Percentiles rank a stretch among this genome's conserved stretches.
Conservation (phyloP, 208 protist species). For the Trypanosoma caninum region DNA sequence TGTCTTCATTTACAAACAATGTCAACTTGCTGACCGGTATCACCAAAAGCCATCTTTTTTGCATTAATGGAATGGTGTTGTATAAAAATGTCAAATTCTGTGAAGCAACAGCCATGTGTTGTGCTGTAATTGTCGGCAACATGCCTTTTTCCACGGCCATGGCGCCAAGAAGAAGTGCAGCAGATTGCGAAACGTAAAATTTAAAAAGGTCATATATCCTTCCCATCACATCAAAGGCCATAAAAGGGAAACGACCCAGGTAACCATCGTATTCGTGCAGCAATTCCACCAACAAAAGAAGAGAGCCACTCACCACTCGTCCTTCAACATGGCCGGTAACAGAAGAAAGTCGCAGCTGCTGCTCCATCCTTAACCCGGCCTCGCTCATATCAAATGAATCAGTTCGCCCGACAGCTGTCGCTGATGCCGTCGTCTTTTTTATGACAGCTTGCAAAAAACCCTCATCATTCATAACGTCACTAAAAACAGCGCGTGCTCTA, state of each 20-base stretch:
- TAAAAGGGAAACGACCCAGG: constrained; percentile 70
- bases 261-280: constrained; percentile 74
- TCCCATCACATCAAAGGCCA: constrained; percentile 76
- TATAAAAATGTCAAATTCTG: constrained; percentile 76
- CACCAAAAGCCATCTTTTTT: constrained; percentile 29
- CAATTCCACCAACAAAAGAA: constrained; percentile 74
- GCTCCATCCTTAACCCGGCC: constrained; percentile 19
- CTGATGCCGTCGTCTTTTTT: background rate
- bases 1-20: constrained; percentile 57
- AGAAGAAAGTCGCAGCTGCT: constrained; percentile 27
- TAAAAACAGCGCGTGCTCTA: constrained; percentile 11
- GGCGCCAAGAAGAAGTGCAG: constrained; percentile 76
- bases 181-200: constrained; percentile 66
- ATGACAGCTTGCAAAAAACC: background rate
- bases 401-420: background rate
- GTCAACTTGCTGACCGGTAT: constrained; percentile 22
- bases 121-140: constrained; percentile 77
- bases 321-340: constrained; percentile 38
- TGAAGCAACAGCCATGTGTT: constrained; percentile 80
- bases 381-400: constrained; percentile 20
- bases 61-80: constrained; percentile 64
- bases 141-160: constrained; percentile 72
- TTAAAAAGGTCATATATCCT: constrained; percentile 77
- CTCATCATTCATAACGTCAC: constrained; percentile 2
- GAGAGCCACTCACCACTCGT: constrained; percentile 58